Base-by-base conservation (phyloP, 2,329 filamentous ascomycete genomes). In the Diaporthe velutina region DNA sequence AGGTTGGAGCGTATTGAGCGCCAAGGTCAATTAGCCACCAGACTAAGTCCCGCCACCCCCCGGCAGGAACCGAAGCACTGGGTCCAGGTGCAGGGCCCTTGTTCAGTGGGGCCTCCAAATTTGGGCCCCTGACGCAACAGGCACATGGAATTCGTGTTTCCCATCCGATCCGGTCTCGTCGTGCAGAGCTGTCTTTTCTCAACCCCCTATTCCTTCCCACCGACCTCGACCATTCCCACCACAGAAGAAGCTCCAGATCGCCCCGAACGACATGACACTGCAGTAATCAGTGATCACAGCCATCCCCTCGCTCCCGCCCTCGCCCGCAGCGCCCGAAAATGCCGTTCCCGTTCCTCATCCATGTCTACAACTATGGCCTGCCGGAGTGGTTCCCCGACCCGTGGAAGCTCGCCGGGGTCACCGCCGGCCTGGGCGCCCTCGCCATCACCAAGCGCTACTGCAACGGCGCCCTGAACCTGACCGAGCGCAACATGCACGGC, bases 401-500 rank as follows among this genome's bases (percentile, higher is more conserved):
- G 58, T 85, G 82, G 83, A 78, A 81, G 33, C 79, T 90, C 60
- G 78, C 85, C 79, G 85, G 87, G 78, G 78, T 81, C 25, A 79
- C 80, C 54, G 80, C 82, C 28, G 77, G 84, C 55, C 57, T 85
- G n/a, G 81, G 82, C 8, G 77, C 84, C 54, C 78, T 91, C 38
- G 81, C 82, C 64, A 75, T 88, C 40, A 79, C 89, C 64, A 98
- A 98, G 87, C 87, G 88, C 80, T 98, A 93, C 86, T 94, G 93
- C 80, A 91, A 91, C 77, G 97, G 97, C 78, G 90, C 92, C 17
- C 86, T 84, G 78, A 98, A 97, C 83, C 85, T 84, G 55, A 90
- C 94, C 35, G 95, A 98, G 82, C 90, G 95, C 75, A 89, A 93
- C 73, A 95, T 99, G 92, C 95, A 98, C 83, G 95, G 95, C 64